Evolutionary conservation across 1,284 basidiomycete genomes (phyloP), one percentile per base, ranked within the genome.

Genomic region (Kwoniella shivajii): DNA sequence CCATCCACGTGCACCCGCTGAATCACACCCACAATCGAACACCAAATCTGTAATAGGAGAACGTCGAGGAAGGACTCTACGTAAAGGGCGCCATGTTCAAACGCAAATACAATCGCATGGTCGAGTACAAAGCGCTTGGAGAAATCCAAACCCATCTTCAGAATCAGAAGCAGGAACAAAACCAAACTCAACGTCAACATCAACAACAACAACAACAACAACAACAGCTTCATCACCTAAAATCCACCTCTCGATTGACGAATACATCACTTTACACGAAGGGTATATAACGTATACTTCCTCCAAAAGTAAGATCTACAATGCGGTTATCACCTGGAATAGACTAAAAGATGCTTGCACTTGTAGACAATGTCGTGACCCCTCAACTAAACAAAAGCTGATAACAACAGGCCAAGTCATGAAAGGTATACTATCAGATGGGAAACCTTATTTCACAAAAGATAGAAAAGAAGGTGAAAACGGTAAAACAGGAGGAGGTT

Each of bases 371-470:
- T 89, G 86, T 57, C 79, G 91, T 5, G 87, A 93, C 68, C 84
- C 86, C 0, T 82, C 84, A n/a, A 90, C 87, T 0, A 79, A 78
- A 10, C 90, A 93, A 75, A 90, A 89, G 62, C 80, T 92, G 1
- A 86, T 88, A 70, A 89, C 78, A 4, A 81, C 59, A 13, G 65
- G 65, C 2, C 36, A 57, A 39, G 55, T 60, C 18, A 44, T 56
- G 38, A 36, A 20, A 42, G 46, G 24, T 26, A 18, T 9, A 22
- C 20, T 13, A 11, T 6, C 37, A 16, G 37, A 39, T 39, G 37
- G n/a, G 14, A 26, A n/a, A 44, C 27, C 41, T 14, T 22, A 24
- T 51, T n/a, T 41, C 26, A 29, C 50, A 39, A 44, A 33, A 20
- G 26, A 26, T 16, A 34, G 36, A 51, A 7, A 33, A 34, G 18